These are phyloP conservation scores for Epichloe gansuensis DNA, from an alignment of 2,329 filamentous ascomycete genomes.

Conservation along the genomic window DNA sequence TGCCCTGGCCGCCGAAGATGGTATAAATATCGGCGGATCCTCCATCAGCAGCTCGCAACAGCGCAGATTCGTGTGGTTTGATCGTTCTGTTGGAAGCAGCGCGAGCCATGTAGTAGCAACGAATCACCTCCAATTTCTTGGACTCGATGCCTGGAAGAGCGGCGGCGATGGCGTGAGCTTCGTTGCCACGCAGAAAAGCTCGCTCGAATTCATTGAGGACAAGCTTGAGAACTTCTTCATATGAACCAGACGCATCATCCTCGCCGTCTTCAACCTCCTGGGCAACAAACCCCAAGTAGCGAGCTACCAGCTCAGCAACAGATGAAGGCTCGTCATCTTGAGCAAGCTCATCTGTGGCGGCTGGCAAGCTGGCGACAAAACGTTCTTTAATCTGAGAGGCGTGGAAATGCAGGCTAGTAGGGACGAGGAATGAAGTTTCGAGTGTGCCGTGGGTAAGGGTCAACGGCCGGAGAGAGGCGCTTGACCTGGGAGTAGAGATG, in stretches of 20 bases:
- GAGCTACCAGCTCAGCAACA: conserved; percentile 77
- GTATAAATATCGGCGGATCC: conserved; percentile 77
- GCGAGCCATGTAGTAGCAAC: conserved; percentile 84
- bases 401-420: conserved; percentile 90
- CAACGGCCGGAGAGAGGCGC: conserved; percentile 81
- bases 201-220: conserved; percentile 94
- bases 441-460: conserved; percentile 87
- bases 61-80: conserved; percentile 84
- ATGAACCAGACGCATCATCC: conserved; percentile 77
- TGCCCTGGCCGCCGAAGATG: conserved; percentile 93
- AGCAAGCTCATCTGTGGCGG: conserved; percentile 90
- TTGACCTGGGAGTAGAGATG: conserved; percentile 91
- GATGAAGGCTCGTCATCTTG: conserved; percentile 99
- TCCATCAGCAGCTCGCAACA: conserved; percentile 79
- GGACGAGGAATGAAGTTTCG: conserved; percentile 91
- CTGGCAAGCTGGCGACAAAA: conserved; percentile 74
- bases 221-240: conserved; percentile 84
- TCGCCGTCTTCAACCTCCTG: conserved; percentile 85
- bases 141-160: conserved; percentile 77
- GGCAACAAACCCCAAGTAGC: conserved; percentile 86
- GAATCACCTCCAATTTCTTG: conserved; percentile 85
- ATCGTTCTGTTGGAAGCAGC: conserved; percentile 74
- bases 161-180: conserved; percentile 83
- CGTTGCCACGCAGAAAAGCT: conserved; percentile 86
- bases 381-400: conserved; percentile 87